Evolutionary conservation across 2,329 filamentous ascomycete genomes (phyloP).

Genomic region (Rosellinia necatrix): DNA sequence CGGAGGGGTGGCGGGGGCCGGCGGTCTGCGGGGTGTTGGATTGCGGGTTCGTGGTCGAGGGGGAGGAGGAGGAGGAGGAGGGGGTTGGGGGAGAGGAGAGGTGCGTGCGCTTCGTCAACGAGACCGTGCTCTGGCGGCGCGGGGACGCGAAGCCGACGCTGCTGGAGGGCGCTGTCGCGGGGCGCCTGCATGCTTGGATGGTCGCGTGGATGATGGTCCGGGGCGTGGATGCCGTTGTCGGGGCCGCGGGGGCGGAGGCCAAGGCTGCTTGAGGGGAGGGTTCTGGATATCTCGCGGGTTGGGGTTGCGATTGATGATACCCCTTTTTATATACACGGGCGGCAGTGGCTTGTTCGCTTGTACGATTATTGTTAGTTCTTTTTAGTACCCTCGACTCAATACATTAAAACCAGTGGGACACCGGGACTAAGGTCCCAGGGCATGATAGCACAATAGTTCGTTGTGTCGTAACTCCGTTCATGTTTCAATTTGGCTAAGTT

Average conservation of each 20-base stretch:
- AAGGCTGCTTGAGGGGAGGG: neutral
- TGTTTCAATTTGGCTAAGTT: too few relatives aligned
- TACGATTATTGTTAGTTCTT: too few relatives aligned
- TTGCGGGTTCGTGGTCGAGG: constrained; percentile 41
- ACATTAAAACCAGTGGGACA: too few relatives aligned
- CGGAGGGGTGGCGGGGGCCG: constrained; percentile 32
- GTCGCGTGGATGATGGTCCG: constrained; percentile 34
- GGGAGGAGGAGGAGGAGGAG: constrained; percentile 39
- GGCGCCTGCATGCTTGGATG: constrained; percentile 35
- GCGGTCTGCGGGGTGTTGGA: constrained; percentile 28
- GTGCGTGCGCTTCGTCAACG: constrained; percentile 44
- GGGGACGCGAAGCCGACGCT: constrained; percentile 28
- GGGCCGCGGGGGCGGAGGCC: neutral
- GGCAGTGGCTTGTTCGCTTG: neutral
- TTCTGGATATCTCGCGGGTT: too few relatives aligned
- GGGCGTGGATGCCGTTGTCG: constrained; percentile 32
- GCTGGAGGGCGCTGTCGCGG: constrained; percentile 30
- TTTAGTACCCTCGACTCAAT: too few relatives aligned
- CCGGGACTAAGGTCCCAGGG: too few relatives aligned
- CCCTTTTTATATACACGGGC: neutral
- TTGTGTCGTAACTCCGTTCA: too few relatives aligned
- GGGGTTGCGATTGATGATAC: too few relatives aligned
- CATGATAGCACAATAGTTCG: too few relatives aligned
- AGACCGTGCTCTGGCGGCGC: constrained; percentile 46
- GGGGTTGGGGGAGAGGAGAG: constrained; percentile 39